These are phyloP conservation scores for Sicyos edulis DNA, from an alignment of 306 rosid species.

Conservation along the genomic window DNA sequence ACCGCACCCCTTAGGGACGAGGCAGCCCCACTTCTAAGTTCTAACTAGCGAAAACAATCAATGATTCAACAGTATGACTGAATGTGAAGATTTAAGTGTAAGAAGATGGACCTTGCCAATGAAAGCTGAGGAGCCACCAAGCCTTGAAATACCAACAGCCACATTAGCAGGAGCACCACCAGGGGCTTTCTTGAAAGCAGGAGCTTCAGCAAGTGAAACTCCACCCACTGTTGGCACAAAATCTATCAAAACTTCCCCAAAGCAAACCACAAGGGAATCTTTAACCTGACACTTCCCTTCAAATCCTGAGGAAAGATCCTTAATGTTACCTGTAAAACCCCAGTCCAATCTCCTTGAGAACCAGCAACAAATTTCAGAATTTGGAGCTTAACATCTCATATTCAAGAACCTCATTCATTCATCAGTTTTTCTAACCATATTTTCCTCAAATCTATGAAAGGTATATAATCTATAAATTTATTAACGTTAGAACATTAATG, in stretches of 20 bases:
- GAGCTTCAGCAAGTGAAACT: constrained; percentile 86
- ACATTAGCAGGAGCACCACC: constrained; percentile 99
- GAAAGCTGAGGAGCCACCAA: constrained; percentile 79
- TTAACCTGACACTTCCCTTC: constrained; percentile 24
- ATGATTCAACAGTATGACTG: neutral
- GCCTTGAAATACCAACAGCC: constrained; percentile 73
- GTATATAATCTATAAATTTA: too few relatives aligned
- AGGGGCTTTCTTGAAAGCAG: constrained; percentile 85
- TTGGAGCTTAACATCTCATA: neutral
- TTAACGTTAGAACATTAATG: neutral
- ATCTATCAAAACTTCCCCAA: constrained; percentile 61
- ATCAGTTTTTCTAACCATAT: neutral
- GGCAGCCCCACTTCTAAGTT: too few relatives aligned
- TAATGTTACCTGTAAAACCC: constrained; percentile 34
- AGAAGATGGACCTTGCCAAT: constrained; percentile 65
- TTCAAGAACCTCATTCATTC: neutral
- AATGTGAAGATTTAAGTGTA: neutral
- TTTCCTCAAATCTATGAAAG: neutral
- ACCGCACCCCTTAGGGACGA: too few relatives aligned
- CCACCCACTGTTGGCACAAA: constrained; percentile 79
- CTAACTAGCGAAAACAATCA: neutral
- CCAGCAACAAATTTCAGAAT: neutral
- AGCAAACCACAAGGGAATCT: constrained; percentile 46
- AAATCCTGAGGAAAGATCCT: constrained; percentile 20
- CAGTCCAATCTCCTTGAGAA: constrained; percentile 21